Conservation (phyloP, 352 stramenopile genomes). For the Nothophytophthora sp. region DNA sequence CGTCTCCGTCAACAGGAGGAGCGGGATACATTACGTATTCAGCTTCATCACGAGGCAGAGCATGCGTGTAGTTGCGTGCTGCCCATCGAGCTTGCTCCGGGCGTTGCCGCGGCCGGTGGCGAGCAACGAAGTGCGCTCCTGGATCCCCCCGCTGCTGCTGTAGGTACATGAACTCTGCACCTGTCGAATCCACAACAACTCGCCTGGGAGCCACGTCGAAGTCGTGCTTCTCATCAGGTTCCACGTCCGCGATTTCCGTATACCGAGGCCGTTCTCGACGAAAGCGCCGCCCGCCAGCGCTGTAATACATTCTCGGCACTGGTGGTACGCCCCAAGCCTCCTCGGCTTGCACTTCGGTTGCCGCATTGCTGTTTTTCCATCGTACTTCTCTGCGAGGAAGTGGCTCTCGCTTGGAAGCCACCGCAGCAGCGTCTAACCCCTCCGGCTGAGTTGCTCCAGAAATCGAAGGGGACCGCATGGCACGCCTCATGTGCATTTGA, state of each 20-base stretch:
- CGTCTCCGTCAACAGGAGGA: neutral
- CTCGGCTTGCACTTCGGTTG: neutral
- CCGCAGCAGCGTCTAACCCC: neutral
- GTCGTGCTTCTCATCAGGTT: slow-evolving; percentile 28
- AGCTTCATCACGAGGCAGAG: slow-evolving; percentile 6
- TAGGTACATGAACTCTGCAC: slow-evolving; percentile 9
- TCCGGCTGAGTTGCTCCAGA: neutral
- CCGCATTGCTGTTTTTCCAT: neutral
- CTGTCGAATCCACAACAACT: neutral
- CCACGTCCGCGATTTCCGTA: slow-evolving; percentile 10
- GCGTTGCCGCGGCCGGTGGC: slow-evolving; percentile 18
- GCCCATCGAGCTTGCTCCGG: slow-evolving; percentile 18
- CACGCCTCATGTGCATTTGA: neutral
- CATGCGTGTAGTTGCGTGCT: slow-evolving; percentile 8
- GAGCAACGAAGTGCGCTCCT: slow-evolving; percentile 10
- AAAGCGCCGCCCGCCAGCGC: neutral
- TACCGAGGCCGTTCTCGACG: slow-evolving; percentile 20
- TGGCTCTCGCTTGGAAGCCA: slow-evolving; percentile 1
- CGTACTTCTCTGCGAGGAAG: slow-evolving; percentile 11
- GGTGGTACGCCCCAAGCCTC: slow-evolving; percentile 5
- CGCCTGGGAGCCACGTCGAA: slow-evolving; percentile 9
- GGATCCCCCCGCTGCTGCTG: slow-evolving; percentile 7
- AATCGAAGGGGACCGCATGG: neutral
- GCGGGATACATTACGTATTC: slow-evolving; percentile 18
- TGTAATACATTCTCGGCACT: slow-evolving; percentile 20